Conservation (phyloP, 345 rosid species). For the Boechera divaricarpa region DNA sequence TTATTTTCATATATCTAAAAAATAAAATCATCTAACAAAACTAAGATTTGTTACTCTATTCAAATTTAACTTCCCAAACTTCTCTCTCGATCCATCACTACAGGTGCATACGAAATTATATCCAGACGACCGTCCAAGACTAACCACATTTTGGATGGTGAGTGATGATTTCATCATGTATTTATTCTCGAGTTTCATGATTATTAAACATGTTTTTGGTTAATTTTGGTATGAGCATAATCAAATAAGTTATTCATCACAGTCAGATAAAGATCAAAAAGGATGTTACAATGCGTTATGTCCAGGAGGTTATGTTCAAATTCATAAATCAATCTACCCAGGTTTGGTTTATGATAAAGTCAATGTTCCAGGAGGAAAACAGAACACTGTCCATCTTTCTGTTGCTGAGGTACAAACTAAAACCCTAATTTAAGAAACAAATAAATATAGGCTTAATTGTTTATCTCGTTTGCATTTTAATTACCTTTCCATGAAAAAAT, state of each 20-base stretch:
- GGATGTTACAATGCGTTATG: slow-evolving; percentile 44
- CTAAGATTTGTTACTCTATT: neutral
- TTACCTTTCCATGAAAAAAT: neutral
- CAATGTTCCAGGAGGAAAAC: slow-evolving; percentile 20
- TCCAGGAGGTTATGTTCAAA: slow-evolving; percentile 36
- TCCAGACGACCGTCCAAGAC: slow-evolving; percentile 35
- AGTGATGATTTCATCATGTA: neutral
- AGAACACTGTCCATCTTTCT: slow-evolving; percentile 39
- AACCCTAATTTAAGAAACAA: neutral
- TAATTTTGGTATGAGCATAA: slow-evolving; percentile 14
- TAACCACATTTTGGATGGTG: slow-evolving; percentile 38
- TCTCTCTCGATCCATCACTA: neutral
- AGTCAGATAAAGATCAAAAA: slow-evolving; percentile 24
- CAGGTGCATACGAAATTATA: slow-evolving; percentile 35
- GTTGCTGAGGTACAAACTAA: slow-evolving; percentile 32
- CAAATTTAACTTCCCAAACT: neutral
- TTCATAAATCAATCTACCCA: slow-evolving; percentile 40
- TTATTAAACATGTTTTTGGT: neutral
- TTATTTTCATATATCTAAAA: neutral
- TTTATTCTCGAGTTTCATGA: neutral
- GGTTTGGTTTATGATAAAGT: slow-evolving; percentile 32
- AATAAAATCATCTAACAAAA: neutral
- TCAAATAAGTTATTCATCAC: neutral
- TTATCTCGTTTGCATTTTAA: neutral
- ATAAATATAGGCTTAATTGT: neutral